Evolutionary conservation across 1,284 basidiomycete species (phyloP), one percentile per base, ranked within the genome.

Genomic region (Peniophora sp.): DNA sequence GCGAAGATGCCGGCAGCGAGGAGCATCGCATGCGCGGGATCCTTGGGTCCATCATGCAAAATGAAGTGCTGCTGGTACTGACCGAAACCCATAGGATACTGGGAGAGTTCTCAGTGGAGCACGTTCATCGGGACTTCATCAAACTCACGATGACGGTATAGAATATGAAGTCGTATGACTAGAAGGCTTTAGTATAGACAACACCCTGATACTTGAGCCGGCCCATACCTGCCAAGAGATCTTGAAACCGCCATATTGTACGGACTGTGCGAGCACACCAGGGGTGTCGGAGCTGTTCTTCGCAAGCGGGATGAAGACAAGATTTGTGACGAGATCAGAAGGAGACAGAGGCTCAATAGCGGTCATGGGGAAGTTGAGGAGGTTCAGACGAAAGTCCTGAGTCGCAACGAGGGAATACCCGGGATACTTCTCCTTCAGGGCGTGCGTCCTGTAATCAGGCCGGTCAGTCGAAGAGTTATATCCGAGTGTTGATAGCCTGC

Each of bases 41-140:
- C 72, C 50, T 83, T 74, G 0, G 77, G 69, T 11, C 83, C 80
- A 24, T 85, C 72, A 53, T 86, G 79, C 17, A 88, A 67, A 46
- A 88, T 64, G 58, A 74, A 83, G 47, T 71, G 68, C 49, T 74
- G 67, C 0, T 59, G 65, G 2, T 53, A 58, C 12, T 52, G 55
- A 3, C 69, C 61, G 41, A 70, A 69, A 0, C 69, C 71, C 2
- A 54, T 36, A 8, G 72, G 72, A 59, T 70, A 80, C 83, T 85
- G 53, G 36, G 20, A 11, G n/a, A 41, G 19, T 3, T 20, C 12
- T 14, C 19, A 17, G 9, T 23, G 20, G 38, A 20, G 39, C 16
- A 3, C 19, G 44, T n/a, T 45, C 3, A 32, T 27, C 36, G 22
- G 14, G 27, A 16, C 22, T 53, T 23, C 10, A 51, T n/a, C 38